These are phyloP conservation scores for Boletus sp. DNA, from an alignment of 768 basidiomycete genomes.

Conservation along the genomic window DNA sequence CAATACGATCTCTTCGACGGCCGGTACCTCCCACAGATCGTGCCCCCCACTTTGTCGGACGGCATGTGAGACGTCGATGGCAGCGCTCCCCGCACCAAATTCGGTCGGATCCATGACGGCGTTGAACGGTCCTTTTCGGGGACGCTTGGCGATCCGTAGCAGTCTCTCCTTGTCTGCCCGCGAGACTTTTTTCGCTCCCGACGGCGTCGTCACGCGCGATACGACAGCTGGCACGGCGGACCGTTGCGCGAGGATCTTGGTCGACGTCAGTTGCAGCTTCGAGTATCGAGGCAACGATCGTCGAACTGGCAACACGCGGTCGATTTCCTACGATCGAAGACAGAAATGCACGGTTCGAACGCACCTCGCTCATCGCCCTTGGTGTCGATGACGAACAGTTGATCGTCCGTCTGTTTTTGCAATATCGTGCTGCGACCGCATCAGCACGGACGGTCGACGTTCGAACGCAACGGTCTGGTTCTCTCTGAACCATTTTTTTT, in stretches of 20 bases:
- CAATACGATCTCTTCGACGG: slow-evolving; percentile 38
- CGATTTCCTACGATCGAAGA: neutral
- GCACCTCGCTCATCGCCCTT: slow-evolving; percentile 74
- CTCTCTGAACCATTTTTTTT: too few relatives aligned
- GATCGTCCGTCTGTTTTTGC: slow-evolving; percentile 65
- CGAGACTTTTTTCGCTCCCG: slow-evolving; percentile 42
- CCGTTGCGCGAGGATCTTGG: slow-evolving; percentile 80
- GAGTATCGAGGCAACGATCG: slow-evolving; percentile 56
- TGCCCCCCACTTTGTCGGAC: slow-evolving; percentile 66
- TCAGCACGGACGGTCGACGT: too few relatives aligned
- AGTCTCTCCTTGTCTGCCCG: slow-evolving; percentile 74
- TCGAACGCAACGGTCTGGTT: too few relatives aligned
- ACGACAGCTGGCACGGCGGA: slow-evolving; percentile 85
- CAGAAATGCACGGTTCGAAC: neutral
- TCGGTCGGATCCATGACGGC: slow-evolving; percentile 66
- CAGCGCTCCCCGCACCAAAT: slow-evolving; percentile 61
- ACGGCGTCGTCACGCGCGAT: slow-evolving; percentile 43
- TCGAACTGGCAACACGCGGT: slow-evolving; percentile 45
- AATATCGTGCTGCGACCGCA: slow-evolving; percentile 47
- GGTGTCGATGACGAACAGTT: slow-evolving; percentile 80
- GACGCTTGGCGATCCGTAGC: slow-evolving; percentile 71
- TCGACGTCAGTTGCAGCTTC: slow-evolving; percentile 54
- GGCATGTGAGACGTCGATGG: slow-evolving; percentile 64
- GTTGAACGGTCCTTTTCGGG: slow-evolving; percentile 72
- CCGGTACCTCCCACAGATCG: slow-evolving; percentile 54